phyloP scores from a whole-genome alignment of 352 stramenopile genomes.

The Pythium brassicae region DNA sequence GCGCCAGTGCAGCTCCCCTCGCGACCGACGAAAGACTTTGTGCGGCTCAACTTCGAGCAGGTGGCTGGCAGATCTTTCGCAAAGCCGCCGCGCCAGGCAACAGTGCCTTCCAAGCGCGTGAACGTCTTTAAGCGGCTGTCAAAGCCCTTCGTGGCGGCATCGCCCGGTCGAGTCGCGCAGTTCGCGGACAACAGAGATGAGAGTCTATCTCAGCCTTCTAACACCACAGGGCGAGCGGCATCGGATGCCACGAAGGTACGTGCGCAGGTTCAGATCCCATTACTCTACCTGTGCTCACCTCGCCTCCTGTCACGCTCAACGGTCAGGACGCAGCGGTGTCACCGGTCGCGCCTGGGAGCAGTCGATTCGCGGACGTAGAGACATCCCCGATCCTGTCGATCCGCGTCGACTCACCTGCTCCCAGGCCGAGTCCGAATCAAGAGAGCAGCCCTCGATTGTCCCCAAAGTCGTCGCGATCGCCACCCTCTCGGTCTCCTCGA shows the following conservation, averaged over 20 bases:
- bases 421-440: constrained; percentile 11
- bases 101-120: background rate
- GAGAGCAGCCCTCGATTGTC: constrained; percentile 9
- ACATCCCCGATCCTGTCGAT: constrained; percentile 7
- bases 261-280: no score
- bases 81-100: background rate
- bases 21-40: constrained; percentile 41
- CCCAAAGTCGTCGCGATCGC: constrained; percentile 6
- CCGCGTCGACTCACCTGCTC: constrained; percentile 4
- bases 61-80: constrained; percentile 31
- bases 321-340: background rate
- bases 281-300: no score
- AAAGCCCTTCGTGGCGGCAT: constrained; percentile 18
- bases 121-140: constrained; percentile 49
- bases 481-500: constrained; percentile 18
- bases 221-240: no score
- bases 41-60: constrained; percentile 53
- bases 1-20: constrained; percentile 3
- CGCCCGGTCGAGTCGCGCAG: constrained; percentile 7
- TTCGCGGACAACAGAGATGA: background rate
- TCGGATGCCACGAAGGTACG: background rate
- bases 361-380: background rate
- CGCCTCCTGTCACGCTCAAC: no score
- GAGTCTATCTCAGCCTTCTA: no score
- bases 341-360: background rate